phyloP scores from a whole-genome alignment of 139 green algal genomes.

The Tetradesmus obliquus region DNA sequence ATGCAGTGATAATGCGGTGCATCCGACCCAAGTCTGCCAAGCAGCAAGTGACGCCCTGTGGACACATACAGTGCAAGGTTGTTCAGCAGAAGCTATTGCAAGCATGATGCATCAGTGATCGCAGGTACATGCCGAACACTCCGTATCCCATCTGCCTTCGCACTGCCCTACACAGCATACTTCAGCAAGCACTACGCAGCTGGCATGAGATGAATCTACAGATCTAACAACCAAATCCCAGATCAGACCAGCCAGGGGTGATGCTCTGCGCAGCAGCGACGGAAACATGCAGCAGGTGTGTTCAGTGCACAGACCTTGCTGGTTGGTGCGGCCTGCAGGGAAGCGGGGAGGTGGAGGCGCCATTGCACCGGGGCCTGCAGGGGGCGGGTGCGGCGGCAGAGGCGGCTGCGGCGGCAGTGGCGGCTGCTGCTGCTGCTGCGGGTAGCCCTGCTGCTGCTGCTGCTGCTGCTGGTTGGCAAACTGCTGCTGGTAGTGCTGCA shows the following conservation, averaged over 20 bases:
- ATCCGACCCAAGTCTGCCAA: too few species aligned
- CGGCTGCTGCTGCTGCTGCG: constrained; percentile 19
- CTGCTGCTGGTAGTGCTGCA: constrained; percentile 44
- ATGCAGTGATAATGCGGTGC: too few species aligned
- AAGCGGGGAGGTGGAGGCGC: neutral
- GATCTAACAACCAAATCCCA: too few species aligned
- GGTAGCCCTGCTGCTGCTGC: constrained; percentile 20
- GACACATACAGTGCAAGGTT: too few species aligned
- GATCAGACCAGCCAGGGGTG: too few species aligned
- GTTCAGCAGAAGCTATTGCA: too few species aligned
- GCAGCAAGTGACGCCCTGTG: too few species aligned
- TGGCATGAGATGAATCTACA: too few species aligned
- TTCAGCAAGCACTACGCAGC: neutral
- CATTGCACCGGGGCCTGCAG: neutral
- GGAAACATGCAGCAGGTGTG: neutral
- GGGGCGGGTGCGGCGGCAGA: neutral
- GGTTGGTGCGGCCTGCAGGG: neutral
- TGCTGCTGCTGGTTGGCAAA: constrained; percentile 12
- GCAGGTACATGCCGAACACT: too few species aligned
- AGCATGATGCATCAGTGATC: too few species aligned
- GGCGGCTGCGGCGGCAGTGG: constrained; percentile 30
- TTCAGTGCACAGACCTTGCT: neutral
- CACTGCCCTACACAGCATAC: neutral
- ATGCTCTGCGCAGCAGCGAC: neutral
- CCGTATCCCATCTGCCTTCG: too few species aligned